phyloP scores from a whole-genome alignment of 2,329 filamentous ascomycete species.

The Thermoascus crustaceus region DNA sequence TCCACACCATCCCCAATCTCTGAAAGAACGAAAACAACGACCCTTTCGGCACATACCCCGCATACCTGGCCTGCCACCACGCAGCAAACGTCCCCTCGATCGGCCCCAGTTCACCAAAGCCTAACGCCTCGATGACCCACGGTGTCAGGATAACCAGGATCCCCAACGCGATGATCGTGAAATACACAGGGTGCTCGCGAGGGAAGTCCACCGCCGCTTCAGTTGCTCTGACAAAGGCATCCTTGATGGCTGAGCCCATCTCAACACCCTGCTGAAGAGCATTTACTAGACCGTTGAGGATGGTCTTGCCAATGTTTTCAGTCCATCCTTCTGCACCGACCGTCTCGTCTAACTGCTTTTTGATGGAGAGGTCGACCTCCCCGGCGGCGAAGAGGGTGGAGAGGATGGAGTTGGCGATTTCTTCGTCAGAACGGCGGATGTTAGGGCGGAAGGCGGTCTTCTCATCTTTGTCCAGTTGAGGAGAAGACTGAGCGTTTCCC shows the following conservation, averaged over 20 bases:
- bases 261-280: conserved; percentile 9
- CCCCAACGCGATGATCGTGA: conserved; percentile 18
- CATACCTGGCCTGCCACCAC: conserved; percentile 32
- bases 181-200: conserved; percentile 16
- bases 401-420: neutral
- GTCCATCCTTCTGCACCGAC: conserved; percentile 11
- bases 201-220: conserved; percentile 13
- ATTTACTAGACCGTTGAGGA: conserved; percentile 9
- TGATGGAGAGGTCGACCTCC: neutral
- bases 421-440: too few species aligned
- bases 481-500: too few species aligned
- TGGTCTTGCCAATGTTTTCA: conserved; percentile 7
- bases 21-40: conserved; percentile 38
- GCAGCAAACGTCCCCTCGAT: conserved; percentile 31
- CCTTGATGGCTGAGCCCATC: conserved; percentile 11
- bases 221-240: conserved; percentile 10
- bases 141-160: conserved; percentile 16
- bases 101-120: conserved; percentile 19
- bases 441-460: too few species aligned
- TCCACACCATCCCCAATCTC: conserved; percentile 32
- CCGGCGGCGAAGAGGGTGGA: neutral
- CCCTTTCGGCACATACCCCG: conserved; percentile 32
- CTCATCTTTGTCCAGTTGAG: too few species aligned
- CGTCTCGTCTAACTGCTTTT: conserved; percentile 6
- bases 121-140: conserved; percentile 19